A percentile compares a stretch with the other conserved stretches of the same genome.
Conservation (phyloP, 768 basidiomycete species). For the Kwoniella sp. region DNA sequence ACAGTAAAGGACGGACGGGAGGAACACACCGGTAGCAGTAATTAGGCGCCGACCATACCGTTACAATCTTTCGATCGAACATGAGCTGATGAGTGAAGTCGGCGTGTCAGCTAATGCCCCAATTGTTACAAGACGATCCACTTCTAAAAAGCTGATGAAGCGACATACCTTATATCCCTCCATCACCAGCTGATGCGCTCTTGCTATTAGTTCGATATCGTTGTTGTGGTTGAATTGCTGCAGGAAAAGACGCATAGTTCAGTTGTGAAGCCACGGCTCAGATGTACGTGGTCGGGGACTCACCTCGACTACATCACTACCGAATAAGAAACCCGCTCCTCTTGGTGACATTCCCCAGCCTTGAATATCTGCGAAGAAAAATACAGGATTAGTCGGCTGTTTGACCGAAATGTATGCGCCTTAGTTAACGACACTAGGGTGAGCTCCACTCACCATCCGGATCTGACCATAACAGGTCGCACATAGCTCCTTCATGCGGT, state of each 20-base stretch:
- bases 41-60: constrained; percentile 97
- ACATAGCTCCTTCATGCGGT: constrained; percentile 98
- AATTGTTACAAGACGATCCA: too few species aligned
- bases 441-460: constrained; percentile 73
- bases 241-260: not conserved
- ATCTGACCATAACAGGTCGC: constrained; percentile 98
- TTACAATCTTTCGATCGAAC: constrained; percentile 93
- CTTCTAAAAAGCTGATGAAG: too few species aligned
- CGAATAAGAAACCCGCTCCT: constrained; percentile 95
- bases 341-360: constrained; percentile 97
- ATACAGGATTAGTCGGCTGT: constrained; percentile 1
- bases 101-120: too few species aligned
- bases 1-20: too few species aligned
- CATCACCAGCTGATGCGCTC: constrained; percentile 97
- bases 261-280: not conserved
- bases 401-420: too few species aligned
- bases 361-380: constrained; percentile 70
- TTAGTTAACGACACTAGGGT: constrained; percentile 58
- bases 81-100: constrained; percentile 65
- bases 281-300: constrained; percentile 57
- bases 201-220: constrained; percentile 79
- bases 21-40: constrained; percentile 87
- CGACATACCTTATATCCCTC: constrained; percentile 75
- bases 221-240: constrained; percentile 86
- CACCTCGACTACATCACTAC: constrained; percentile 77